Evolutionary conservation across 2,329 filamentous ascomycete species (phyloP).

Genomic region (Aspergillus calidoustus): DNA sequence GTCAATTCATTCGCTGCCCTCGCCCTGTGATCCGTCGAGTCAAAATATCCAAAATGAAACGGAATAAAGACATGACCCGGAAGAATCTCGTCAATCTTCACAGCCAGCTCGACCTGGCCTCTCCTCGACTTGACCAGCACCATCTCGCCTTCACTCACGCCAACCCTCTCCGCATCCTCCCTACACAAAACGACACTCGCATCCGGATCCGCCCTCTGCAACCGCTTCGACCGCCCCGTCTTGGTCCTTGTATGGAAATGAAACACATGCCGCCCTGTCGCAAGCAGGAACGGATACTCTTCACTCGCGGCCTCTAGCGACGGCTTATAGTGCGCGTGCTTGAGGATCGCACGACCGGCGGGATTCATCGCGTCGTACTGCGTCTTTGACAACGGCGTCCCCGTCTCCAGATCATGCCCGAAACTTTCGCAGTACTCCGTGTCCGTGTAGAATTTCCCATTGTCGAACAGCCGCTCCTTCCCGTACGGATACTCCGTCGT

Average conservation of each 20-base stretch:
- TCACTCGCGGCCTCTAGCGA: slow-evolving; percentile 35
- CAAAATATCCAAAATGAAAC: slow-evolving; percentile 47
- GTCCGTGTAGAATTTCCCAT: slow-evolving; percentile 43
- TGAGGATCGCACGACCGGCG: slow-evolving; percentile 41
- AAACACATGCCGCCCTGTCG: slow-evolving; percentile 40
- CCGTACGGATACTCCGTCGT: slow-evolving; percentile 38
- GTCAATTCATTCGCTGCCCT: slow-evolving; percentile 46
- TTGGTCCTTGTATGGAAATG: slow-evolving; percentile 47
- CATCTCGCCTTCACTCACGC: slow-evolving; percentile 35
- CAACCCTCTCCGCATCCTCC: slow-evolving; percentile 33
- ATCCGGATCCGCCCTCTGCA: slow-evolving; percentile 38
- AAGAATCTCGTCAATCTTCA: slow-evolving; percentile 33
- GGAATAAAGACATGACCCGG: slow-evolving; percentile 44
- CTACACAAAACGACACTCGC: slow-evolving; percentile 35
- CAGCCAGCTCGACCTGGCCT: slow-evolving; percentile 37
- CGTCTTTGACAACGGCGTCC: slow-evolving; percentile 35
- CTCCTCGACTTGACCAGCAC: slow-evolving; percentile 38
- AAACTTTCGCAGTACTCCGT: slow-evolving; percentile 43
- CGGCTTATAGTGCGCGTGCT: slow-evolving; percentile 37
- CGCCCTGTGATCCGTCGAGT: slow-evolving; percentile 36
- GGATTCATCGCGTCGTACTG: slow-evolving; percentile 39
- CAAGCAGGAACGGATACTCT: slow-evolving; percentile 39
- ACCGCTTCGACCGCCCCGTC: slow-evolving; percentile 35
- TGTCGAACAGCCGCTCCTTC: slow-evolving; percentile 39
- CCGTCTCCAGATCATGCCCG: slow-evolving; percentile 45